These are phyloP conservation scores for Lizonia empirigonia DNA, from an alignment of 2,329 filamentous ascomycete genomes.

Conservation along the genomic window DNA sequence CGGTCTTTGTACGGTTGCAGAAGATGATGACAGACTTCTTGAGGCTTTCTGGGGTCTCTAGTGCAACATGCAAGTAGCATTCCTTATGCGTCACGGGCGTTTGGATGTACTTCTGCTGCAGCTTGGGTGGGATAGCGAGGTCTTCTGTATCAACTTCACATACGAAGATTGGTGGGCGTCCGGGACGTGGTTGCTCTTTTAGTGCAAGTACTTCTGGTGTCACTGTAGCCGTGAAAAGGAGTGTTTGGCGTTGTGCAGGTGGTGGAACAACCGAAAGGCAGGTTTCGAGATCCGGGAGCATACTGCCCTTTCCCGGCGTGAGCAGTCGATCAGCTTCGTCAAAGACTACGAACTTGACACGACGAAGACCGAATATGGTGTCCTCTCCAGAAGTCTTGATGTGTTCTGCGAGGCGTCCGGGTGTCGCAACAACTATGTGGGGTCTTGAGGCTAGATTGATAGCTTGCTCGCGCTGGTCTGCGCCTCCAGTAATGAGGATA, in stretches of 20 bases:
- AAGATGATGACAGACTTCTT: slow-evolving; percentile 87
- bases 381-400: slow-evolving; percentile 90
- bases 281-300: slow-evolving; percentile 92
- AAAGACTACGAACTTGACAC: slow-evolving; percentile 84
- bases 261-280: slow-evolving; percentile 83
- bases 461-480: slow-evolving; percentile 90
- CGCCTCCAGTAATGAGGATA: slow-evolving; percentile 86
- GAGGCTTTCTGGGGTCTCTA: slow-evolving; percentile 73
- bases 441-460: slow-evolving; percentile 80
- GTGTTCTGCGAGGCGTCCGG: slow-evolving; percentile 87
- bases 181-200: slow-evolving; percentile 76
- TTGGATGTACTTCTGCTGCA: slow-evolving; percentile 84
- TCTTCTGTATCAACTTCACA: slow-evolving; percentile 79
- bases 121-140: slow-evolving; percentile 77
- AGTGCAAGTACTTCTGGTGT: slow-evolving; percentile 89
- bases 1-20: slow-evolving; percentile 88
- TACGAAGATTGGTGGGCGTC: slow-evolving; percentile 79
- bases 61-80: slow-evolving; percentile 88
- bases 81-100: slow-evolving; percentile 92
- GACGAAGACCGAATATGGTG: slow-evolving; percentile 78
- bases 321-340: slow-evolving; percentile 95
- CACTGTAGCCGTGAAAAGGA: slow-evolving; percentile 94
- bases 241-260: slow-evolving; percentile 80
- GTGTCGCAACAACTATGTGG: slow-evolving; percentile 93
- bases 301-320: slow-evolving; percentile 75